A percentile compares a stretch with the other conserved stretches of the same genome.
Evolutionary conservation across 495 filamentous ascomycete genomes (phyloP).

Genomic region (Aspergillus carlsbadensis): DNA sequence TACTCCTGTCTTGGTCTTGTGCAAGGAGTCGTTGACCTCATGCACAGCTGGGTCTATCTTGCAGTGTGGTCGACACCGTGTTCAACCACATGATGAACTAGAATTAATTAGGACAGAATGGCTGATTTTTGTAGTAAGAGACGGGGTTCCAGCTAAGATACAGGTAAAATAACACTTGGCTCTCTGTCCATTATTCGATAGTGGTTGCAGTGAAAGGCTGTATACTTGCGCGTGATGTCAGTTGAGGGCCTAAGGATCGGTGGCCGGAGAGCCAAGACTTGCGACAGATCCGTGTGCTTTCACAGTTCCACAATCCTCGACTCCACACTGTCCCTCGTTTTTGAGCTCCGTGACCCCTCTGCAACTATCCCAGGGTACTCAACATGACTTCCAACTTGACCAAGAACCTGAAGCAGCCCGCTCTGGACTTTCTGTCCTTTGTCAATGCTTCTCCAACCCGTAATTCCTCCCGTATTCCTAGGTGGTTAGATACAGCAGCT

Average conservation of each 20-base stretch:
- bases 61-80: background rate
- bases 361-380: conserved; percentile 23
- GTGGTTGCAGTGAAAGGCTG: no score
- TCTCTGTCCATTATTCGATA: no score
- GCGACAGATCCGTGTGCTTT: background rate
- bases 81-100: background rate
- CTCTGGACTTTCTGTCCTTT: conserved; percentile 86
- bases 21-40: conserved; percentile 1
- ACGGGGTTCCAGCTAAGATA: no score
- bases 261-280: conserved; percentile 18
- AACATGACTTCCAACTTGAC: conserved; percentile 54
- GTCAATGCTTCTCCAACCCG: conserved; percentile 94
- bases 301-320: background rate
- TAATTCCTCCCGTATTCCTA: conserved; percentile 46
- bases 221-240: background rate
- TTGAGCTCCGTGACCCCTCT: background rate
- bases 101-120: background rate
- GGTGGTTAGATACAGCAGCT: conserved; percentile 12
- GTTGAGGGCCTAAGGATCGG: background rate
- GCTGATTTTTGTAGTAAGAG: no score
- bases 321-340: conserved; percentile 14
- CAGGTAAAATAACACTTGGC: background rate
- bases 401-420: conserved; percentile 55
- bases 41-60: background rate
- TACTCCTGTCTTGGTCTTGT: background rate